Base-by-base conservation (phyloP, 2,329 filamentous ascomycete species). In the Geosmithia flava region DNA sequence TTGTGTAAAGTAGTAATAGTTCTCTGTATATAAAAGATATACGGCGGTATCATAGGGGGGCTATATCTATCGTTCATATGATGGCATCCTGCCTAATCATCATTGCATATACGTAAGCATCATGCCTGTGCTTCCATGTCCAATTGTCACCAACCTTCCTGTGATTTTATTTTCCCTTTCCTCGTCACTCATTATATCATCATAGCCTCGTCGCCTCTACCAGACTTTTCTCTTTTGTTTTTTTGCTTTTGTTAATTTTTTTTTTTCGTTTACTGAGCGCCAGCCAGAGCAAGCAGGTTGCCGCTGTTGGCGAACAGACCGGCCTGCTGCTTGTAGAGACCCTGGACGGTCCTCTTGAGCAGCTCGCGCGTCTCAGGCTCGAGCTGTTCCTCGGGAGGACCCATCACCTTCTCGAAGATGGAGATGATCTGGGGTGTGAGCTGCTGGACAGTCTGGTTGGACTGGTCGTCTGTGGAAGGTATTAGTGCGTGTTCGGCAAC, bases 351-450 rank as follows among this genome's bases (percentile, higher is more conserved):
- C 60, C 81, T 74, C 56, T 78, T 70, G 43, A 91, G 71, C 58
- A 83, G 72, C 53, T 72, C 68, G 50, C 85, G 78, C 10, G 83
- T 88, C 67, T 84, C 80, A 8, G 78, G 73, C 58, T 85, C 82
- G 42, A 93, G 73, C 70, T 93, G 86, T 51, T 87, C 84, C 64
- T 85, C 75, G 1, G 85, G 85, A 45, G 80, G 75, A 50, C 74
- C 70, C 49, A 91, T 73, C 17, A 90, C 85, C 58, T 85, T 74
- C 60, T 86, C 78, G 55, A 93, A 85, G 50, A 90, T 67, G 13
- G 78, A 75, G 54, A 88, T 68, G 49, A 93, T 72, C 60, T 80
- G 74, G 39, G 80, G 75, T 4, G 86, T 89, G 44, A 88, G 73
- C 57, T 78, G 72, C 64, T 82, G 78, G 44, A 90, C 44, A 11